Base-by-base conservation (phyloP, 345 rosid genomes). In the Camelina neglecta region DNA sequence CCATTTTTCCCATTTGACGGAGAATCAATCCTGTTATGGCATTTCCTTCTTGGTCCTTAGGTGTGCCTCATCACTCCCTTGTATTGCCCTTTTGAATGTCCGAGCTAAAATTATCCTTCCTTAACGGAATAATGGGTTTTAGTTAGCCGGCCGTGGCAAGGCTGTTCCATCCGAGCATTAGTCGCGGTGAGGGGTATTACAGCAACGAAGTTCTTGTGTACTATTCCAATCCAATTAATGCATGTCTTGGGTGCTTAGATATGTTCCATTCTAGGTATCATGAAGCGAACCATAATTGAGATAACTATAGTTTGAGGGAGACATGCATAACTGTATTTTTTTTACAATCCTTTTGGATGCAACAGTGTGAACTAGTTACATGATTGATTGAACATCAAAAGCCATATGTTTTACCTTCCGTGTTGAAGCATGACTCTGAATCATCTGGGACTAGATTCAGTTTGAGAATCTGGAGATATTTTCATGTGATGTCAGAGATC, bases 191-290 rank as follows among this genome's bases (percentile, higher is more conserved):
- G 18, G 18, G 18, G 18, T 18, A 18, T 18, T 18, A 18, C 18
- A 18, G 86, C 84, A 82, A 65, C 56, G 81, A 87, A 63, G 93
- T 76, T 54, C 44, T 74, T 67, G 90, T 88, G 77, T 87, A 67
- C 72, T 84, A 91, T 75, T 89, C 91, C 85, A 69, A 88, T 75
- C 80, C 97, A 83, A 69, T 82, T 79, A 74, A 83, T 81, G 58
- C 80, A 70, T 80, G 83, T 77, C 81, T 75, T 87, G 53, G 85
- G 44, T 75, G 79, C 69, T 66, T 87, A 75, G 89, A 88, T 65
- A 81, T 59, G 54, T 59, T 83, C 73, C 80, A 75, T 31, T 87
- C 90, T 93, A 78, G 72, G 71, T 23, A 76, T 60, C 47, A 48
- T 63, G 72, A 69, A 59, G 31, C 65, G 29, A 36, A 68, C 31